phyloP scores from a whole-genome alignment of 495 filamentous ascomycete genomes.

The Cercophora samala region DNA sequence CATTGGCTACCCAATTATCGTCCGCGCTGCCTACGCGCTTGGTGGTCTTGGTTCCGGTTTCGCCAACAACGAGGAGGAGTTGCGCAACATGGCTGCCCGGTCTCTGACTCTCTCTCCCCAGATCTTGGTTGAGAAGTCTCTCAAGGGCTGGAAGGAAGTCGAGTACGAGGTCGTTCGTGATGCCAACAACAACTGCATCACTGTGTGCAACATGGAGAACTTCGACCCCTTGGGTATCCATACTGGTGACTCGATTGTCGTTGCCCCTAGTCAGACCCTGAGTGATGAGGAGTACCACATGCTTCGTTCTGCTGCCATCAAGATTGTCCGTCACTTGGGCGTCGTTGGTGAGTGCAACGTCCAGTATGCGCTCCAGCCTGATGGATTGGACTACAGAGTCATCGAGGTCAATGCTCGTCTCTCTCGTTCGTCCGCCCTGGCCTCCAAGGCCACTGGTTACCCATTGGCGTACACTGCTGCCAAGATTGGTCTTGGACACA shows the following conservation, averaged over 20 bases:
- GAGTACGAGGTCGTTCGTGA: slow-evolving; percentile 98
- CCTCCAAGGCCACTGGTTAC: slow-evolving; percentile 96
- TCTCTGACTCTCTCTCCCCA: slow-evolving; percentile 95
- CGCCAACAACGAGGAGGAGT: slow-evolving; percentile 86
- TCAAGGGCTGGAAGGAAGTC: slow-evolving; percentile 99
- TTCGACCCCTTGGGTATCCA: slow-evolving; percentile 98
- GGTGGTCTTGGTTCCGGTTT: slow-evolving; percentile 98
- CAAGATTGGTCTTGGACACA: slow-evolving; percentile 95
- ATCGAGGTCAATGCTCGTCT: slow-evolving; percentile 98
- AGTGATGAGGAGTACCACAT: slow-evolving; percentile 98
- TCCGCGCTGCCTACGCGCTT: slow-evolving; percentile 91
- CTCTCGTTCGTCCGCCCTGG: slow-evolving; percentile 89
- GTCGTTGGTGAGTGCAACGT: slow-evolving; percentile 99
- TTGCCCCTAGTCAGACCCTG: slow-evolving; percentile 93
- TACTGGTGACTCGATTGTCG: slow-evolving; percentile 97
- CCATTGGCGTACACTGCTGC: slow-evolving; percentile 94
- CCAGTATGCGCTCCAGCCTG: slow-evolving; percentile 94
- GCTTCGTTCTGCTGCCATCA: slow-evolving; percentile 96
- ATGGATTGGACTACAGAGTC: slow-evolving; percentile 95
- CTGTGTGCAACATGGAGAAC: slow-evolving; percentile 99
- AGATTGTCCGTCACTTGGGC: slow-evolving; percentile 94
- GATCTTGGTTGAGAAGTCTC: slow-evolving; percentile 97
- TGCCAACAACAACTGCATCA: slow-evolving; percentile 96
- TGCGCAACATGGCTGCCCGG: slow-evolving; percentile 85
- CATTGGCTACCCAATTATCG: slow-evolving; percentile 95